A percentile compares a stretch with the other conserved stretches of the same genome.
Evolutionary conservation across 2,329 filamentous ascomycete species (phyloP).

Genomic region (Lecanicillium sp.): DNA sequence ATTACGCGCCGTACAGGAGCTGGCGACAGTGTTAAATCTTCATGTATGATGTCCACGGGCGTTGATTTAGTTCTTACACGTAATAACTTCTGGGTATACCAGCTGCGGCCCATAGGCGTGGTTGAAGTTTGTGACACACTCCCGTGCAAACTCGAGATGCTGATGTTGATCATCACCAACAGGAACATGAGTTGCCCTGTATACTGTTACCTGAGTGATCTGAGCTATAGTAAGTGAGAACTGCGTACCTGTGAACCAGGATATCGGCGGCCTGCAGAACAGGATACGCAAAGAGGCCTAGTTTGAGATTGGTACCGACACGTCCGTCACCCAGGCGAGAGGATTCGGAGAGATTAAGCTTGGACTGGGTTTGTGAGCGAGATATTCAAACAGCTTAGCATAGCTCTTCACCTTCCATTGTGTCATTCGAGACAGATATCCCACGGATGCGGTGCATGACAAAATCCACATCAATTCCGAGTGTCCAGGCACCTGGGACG

Average conservation of each 20-base stretch:
- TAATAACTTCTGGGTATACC: conserved; percentile 61
- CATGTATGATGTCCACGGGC: background rate
- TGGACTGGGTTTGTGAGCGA: conserved; percentile 48
- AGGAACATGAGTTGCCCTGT: conserved; percentile 82
- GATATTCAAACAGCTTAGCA: background rate
- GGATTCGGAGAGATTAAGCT: conserved; percentile 58
- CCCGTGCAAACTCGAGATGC: conserved; percentile 86
- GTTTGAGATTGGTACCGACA: conserved; percentile 59
- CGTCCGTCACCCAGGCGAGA: conserved; percentile 52
- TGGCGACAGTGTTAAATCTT: conserved; percentile 25
- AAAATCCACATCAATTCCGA: conserved; percentile 95
- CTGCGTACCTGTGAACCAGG: conserved; percentile 64
- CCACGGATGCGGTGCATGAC: conserved; percentile 84
- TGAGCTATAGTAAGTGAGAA: background rate
- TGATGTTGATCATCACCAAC: conserved; percentile 95
- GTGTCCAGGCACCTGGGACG: conserved; percentile 62
- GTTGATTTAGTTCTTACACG: conserved; percentile 46
- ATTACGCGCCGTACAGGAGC: conserved; percentile 81
- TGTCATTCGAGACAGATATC: conserved; percentile 96
- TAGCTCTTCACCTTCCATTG: conserved; percentile 79
- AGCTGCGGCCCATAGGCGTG: conserved; percentile 61
- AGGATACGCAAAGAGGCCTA: conserved; percentile 92
- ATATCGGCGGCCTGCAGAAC: conserved; percentile 95
- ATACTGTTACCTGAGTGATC: background rate
- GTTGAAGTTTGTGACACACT: conserved; percentile 85